Evolutionary conservation across 805 yeast genomes (phyloP).

Genomic region (Pichia ethanolica): DNA sequence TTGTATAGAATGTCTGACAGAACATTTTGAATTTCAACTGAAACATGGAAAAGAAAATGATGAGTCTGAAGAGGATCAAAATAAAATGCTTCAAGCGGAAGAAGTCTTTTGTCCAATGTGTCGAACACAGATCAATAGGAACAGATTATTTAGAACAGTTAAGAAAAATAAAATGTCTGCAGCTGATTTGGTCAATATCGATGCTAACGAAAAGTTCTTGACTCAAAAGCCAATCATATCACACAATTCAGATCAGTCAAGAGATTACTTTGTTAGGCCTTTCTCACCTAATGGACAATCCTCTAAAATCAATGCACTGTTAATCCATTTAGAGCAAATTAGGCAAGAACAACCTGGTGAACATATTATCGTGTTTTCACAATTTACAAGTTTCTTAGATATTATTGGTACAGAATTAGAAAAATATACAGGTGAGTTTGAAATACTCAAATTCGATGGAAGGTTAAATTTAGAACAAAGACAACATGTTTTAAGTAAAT

Average conservation of each 20-base stretch:
- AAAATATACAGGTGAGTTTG: conserved; percentile 38
- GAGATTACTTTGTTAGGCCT: conserved; percentile 29
- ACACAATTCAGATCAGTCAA: neutral
- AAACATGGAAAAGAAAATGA: conserved; percentile 2
- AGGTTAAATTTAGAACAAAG: conserved; percentile 61
- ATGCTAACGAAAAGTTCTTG: conserved; percentile 1
- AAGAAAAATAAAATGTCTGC: conserved; percentile 7
- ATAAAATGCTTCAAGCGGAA: conserved; percentile 27
- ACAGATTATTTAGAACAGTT: conserved; percentile 38
- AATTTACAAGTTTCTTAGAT: conserved; percentile 78
- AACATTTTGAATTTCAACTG: conserved; percentile 63
- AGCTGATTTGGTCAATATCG: neutral
- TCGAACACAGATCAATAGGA: conserved; percentile 45
- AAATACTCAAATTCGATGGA: conserved; percentile 75
- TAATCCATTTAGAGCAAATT: conserved; percentile 48
- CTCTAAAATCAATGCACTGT: conserved; percentile 64
- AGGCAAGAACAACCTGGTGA: conserved; percentile 53
- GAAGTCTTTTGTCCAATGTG: conserved; percentile 70
- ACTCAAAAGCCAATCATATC: conserved; percentile 5
- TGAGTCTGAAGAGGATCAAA: neutral
- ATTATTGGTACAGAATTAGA: conserved; percentile 56
- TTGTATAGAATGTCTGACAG: conserved; percentile 65
- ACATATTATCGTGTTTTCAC: conserved; percentile 84
- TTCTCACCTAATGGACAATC: conserved; percentile 52
- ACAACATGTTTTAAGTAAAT: conserved; percentile 49